Conservation (phyloP, 257 asterid species). For the Fraxinus excelsior region DNA sequence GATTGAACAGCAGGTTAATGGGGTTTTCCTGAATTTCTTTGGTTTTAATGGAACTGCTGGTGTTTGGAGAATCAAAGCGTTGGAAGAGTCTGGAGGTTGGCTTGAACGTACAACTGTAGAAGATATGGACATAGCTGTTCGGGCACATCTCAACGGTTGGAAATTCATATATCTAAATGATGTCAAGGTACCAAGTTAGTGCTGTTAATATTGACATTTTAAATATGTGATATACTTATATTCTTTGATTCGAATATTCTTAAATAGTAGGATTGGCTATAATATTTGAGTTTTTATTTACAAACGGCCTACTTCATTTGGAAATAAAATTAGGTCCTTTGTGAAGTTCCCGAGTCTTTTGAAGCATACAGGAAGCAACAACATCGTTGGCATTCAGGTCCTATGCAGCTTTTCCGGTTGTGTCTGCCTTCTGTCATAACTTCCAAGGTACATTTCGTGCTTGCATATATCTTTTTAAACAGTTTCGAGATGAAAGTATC, state of each 20-base stretch:
- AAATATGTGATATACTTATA: too few relatives aligned
- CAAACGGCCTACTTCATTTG: background rate
- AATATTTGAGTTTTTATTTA: background rate
- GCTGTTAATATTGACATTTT: background rate
- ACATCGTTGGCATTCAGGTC: constrained; percentile 83
- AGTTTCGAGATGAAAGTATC: background rate
- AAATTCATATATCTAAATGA: constrained; percentile 44
- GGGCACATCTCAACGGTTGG: constrained; percentile 55
- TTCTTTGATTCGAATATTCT: too few relatives aligned
- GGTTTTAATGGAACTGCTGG: constrained; percentile 59
- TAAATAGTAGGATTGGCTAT: too few relatives aligned
- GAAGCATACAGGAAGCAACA: constrained; percentile 79
- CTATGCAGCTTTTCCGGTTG: constrained; percentile 74
- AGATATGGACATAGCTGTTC: constrained; percentile 54
- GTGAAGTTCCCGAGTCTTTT: constrained; percentile 76
- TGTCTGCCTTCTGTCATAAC: constrained; percentile 60
- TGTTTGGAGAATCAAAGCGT: constrained; percentile 57
- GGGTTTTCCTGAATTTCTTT: constrained; percentile 41
- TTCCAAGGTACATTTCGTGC: constrained; percentile 50
- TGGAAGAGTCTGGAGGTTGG: constrained; percentile 57
- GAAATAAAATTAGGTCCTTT: constrained; percentile 11
- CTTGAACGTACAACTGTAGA: constrained; percentile 55
- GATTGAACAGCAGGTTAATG: constrained; percentile 56
- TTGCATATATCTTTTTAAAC: background rate
- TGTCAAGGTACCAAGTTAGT: constrained; percentile 33